Conservation (phyloP, 805 yeast species). For the Kodamaea neixiangensis region DNA sequence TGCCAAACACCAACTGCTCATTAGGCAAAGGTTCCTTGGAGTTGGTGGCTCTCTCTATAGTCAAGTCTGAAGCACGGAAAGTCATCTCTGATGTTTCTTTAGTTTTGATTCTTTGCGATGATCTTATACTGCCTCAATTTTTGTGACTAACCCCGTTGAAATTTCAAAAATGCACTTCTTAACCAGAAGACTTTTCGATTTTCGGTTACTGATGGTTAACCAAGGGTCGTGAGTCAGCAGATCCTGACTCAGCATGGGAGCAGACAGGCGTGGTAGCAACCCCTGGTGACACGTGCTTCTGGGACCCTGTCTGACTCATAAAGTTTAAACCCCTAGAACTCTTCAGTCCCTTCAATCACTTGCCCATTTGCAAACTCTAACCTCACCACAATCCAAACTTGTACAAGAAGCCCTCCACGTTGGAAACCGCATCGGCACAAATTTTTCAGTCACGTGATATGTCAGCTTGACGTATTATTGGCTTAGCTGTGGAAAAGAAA, state of each 20-base stretch:
- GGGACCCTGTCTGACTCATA: too few species aligned
- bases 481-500: too few species aligned
- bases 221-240: neutral
- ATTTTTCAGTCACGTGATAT: constrained; percentile 2
- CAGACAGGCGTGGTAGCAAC: neutral
- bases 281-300: too few species aligned
- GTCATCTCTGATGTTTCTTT: constrained; percentile 10
- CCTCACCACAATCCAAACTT: too few species aligned
- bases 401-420: too few species aligned
- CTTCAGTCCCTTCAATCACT: too few species aligned
- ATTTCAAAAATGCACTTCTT: neutral
- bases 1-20: constrained; percentile 28
- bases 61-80: constrained; percentile 24
- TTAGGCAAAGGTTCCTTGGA: constrained; percentile 27
- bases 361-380: too few species aligned
- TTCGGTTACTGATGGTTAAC: constrained; percentile 6
- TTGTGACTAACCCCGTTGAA: constrained; percentile 8
- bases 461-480: neutral
- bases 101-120: neutral
- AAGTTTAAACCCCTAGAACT: too few species aligned
- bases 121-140: constrained; percentile 2
- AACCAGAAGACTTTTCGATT: neutral
- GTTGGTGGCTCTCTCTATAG: constrained; percentile 22
- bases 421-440: neutral
- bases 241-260: neutral